Base-by-base conservation (phyloP, 1,284 basidiomycete genomes). In the Ceratobasidium sp. region DNA sequence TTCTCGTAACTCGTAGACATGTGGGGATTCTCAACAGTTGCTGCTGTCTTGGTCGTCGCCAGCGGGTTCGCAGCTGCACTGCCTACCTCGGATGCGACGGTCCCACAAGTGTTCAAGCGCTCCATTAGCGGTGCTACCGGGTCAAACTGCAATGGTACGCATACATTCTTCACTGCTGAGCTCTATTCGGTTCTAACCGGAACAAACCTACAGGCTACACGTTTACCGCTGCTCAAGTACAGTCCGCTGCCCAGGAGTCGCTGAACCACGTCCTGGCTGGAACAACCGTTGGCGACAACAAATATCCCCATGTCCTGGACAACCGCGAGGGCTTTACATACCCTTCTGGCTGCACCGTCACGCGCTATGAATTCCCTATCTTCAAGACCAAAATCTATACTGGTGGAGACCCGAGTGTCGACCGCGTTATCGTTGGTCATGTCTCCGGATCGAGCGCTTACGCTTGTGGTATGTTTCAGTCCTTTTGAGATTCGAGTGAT, bases 241-340 rank as follows among this genome's bases (percentile, higher is more conserved):
- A 28, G 7, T 38, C 68, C 40, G 68, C 68, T 40, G 68, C 68
- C n/a, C 52, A 57, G 13, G 68, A 2, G 28, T 70, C 68, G 17
- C 38, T 70, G 28, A 70, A 33, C 33, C 68, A 70, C 33, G 52
- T 70, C 23, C 50, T 70, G 3, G 68, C 68, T 57, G 68, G 68
- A 15, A 70, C 68, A 10, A 70, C 68, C n/a, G 68, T 70, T 44
- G 68, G 68, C 12, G 42, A 28, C 13, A 70, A 70, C 68, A 70
- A 70, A 23, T 70, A 70, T 38, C 68, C 68, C 1, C 68, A 70
- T 40, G 68, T 70, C 48, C 52, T 70, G 13, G 68, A 70, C 40
- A 70, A 70, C 52, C 68, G 68, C 28, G 68, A 70, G 40, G 68
- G 68, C 7, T 70, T 70, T 40, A 70, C 68, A 33, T 70, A 70